phyloP scores from a whole-genome alignment of 805 yeast species.

The Kluyveromyces dobzhanskii region DNA sequence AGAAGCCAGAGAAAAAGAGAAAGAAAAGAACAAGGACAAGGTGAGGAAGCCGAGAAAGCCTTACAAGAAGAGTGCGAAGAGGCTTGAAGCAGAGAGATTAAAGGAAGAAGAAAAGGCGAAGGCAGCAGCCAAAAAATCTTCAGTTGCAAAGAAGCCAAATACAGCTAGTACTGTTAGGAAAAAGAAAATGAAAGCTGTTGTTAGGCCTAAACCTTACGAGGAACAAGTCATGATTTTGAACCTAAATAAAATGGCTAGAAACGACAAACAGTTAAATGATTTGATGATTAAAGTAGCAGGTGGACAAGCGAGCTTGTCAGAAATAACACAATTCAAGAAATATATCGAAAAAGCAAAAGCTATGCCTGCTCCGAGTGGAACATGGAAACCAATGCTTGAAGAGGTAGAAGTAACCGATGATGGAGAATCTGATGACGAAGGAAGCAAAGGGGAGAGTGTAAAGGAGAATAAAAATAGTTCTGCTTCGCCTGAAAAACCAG shows the following conservation, averaged over 20 bases:
- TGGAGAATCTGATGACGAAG: conserved; percentile 8
- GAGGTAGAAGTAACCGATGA: conserved; percentile 4
- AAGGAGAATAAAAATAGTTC: conserved; percentile 6
- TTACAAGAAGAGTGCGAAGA: conserved; percentile 34
- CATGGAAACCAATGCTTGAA: conserved; percentile 15
- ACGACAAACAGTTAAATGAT: conserved; percentile 55
- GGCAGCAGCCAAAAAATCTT: not conserved
- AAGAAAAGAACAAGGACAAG: conserved; percentile 43
- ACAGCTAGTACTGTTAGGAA: conserved; percentile 4
- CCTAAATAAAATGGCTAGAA: conserved; percentile 72
- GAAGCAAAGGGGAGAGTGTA: conserved; percentile 3
- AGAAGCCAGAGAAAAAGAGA: conserved; percentile 17
- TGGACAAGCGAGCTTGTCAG: conserved; percentile 64
- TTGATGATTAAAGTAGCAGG: conserved; percentile 83
- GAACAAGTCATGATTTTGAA: conserved; percentile 79
- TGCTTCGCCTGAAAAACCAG: not conserved
- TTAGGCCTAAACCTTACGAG: conserved; percentile 13
- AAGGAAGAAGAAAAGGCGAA: conserved; percentile 1
- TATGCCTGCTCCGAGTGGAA: conserved; percentile 49
- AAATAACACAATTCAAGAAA: conserved; percentile 70
- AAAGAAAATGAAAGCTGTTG: conserved; percentile 5
- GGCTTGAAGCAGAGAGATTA: conserved; percentile 1
- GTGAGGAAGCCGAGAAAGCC: conserved; percentile 67
- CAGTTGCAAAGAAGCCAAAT: conserved; percentile 5
- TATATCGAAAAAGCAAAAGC: conserved; percentile 71